These are phyloP conservation scores for Phytophthora chlamydospora DNA, from an alignment of 352 stramenopile species.

Conservation along the genomic window DNA sequence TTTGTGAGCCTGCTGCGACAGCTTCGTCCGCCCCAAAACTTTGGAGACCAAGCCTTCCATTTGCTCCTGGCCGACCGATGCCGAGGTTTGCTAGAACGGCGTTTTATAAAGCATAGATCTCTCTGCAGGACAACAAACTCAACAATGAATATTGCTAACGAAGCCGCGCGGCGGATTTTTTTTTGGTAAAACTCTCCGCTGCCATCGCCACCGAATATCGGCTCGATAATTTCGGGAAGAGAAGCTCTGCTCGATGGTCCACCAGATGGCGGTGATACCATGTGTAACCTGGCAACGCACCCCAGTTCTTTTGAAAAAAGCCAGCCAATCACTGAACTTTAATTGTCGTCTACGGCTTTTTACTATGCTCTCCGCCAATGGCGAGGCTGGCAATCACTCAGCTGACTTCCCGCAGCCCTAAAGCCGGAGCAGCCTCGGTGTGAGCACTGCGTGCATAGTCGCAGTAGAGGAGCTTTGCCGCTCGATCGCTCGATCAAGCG, in stretches of 20 bases:
- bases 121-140: neutral
- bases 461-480: constrained; percentile 20
- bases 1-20: constrained; percentile 25
- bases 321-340: constrained; percentile 32
- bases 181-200: no score
- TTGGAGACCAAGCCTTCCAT: neutral
- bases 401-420: constrained; percentile 22
- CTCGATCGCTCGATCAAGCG: constrained; percentile 26
- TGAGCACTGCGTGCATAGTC: constrained; percentile 9
- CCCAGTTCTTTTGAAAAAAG: constrained; percentile 23
- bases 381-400: neutral
- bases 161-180: neutral
- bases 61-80: constrained; percentile 1
- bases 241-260: constrained; percentile 9
- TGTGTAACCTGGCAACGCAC: constrained; percentile 28
- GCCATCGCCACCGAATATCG: constrained; percentile 3
- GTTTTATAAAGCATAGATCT: no score
- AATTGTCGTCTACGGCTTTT: neutral
- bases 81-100: no score
- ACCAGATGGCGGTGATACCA: constrained; percentile 22
- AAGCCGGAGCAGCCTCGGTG: constrained; percentile 22
- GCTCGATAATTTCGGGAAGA: constrained; percentile 14
- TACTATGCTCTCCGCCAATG: constrained; percentile 21
- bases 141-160: constrained; percentile 8
- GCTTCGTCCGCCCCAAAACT: constrained; percentile 21